phyloP scores from a whole-genome alignment of 306 rosid species.

The Acacia confusa region DNA sequence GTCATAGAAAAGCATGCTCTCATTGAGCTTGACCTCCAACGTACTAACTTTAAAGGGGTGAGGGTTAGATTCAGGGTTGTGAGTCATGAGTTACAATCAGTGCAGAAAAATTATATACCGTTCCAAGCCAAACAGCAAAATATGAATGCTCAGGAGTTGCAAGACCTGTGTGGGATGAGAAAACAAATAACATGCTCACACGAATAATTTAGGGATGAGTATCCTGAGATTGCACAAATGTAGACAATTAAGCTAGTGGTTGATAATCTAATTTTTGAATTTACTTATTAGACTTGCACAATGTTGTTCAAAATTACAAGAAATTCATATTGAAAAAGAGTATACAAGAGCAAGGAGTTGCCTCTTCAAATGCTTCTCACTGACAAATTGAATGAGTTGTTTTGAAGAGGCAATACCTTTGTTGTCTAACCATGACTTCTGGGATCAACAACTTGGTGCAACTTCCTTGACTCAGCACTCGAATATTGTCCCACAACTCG shows the following conservation, averaged over 20 bases:
- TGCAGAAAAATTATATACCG: background rate
- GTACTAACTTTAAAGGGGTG: background rate
- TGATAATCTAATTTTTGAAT: background rate
- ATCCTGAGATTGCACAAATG: slow-evolving; percentile 1
- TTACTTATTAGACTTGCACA: slow-evolving; percentile 12
- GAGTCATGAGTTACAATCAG: background rate
- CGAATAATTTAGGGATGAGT: background rate
- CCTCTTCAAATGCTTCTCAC: slow-evolving; percentile 34
- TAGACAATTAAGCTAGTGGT: background rate
- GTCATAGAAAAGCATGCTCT: background rate
- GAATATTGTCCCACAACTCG: slow-evolving; percentile 82
- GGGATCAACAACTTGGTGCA: slow-evolving; percentile 84
- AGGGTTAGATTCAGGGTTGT: background rate
- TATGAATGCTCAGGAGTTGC: background rate
- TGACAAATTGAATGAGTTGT: slow-evolving; percentile 23
- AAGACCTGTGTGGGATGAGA: background rate
- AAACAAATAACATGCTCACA: background rate
- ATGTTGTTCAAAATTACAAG: slow-evolving; percentile 1
- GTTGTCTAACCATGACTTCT: slow-evolving; percentile 83
- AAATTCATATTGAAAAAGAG: slow-evolving; percentile 23
- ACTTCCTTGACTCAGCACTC: slow-evolving; percentile 85
- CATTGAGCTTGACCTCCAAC: background rate
- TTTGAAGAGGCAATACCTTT: slow-evolving; percentile 19
- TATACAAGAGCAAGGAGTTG: slow-evolving; percentile 23
- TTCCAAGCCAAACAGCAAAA: slow-evolving; percentile 4